Conservation (phyloP, 257 asterid species). For the Salvia splendens region DNA sequence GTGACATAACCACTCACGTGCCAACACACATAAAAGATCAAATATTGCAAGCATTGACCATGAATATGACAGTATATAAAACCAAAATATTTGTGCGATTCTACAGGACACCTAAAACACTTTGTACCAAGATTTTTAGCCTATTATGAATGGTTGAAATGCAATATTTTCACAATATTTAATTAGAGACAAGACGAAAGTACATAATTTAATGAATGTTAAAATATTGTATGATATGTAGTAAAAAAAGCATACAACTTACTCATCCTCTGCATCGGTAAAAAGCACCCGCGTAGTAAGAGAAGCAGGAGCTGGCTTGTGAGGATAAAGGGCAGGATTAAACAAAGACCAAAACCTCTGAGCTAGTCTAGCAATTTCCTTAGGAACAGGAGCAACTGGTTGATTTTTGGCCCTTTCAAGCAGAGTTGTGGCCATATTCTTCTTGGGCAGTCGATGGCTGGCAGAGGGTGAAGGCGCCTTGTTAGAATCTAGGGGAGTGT, state of each 20-base stretch:
- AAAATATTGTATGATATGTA: slow-evolving; percentile 25
- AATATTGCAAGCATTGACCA: slow-evolving; percentile 14
- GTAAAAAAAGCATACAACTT: slow-evolving; percentile 65
- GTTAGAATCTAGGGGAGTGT: slow-evolving; percentile 41
- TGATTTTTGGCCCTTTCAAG: slow-evolving; percentile 80
- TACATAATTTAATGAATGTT: slow-evolving; percentile 20
- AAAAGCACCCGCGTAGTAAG: slow-evolving; percentile 86
- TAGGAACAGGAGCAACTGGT: slow-evolving; percentile 80
- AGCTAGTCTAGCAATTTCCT: slow-evolving; percentile 78
- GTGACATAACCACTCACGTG: background rate
- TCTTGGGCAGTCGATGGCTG: slow-evolving; percentile 51
- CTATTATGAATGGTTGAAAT: slow-evolving; percentile 17
- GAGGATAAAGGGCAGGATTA: slow-evolving; percentile 90
- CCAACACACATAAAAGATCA: background rate
- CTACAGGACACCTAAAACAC: slow-evolving; percentile 9
- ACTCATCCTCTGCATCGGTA: slow-evolving; percentile 97
- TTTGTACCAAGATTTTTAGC: slow-evolving; percentile 4
- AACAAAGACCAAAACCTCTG: slow-evolving; percentile 79
- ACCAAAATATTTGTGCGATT: background rate
- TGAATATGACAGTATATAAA: slow-evolving; percentile 20
- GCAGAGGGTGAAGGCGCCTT: slow-evolving; percentile 41
- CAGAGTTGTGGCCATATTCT: slow-evolving; percentile 81
- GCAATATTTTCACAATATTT: slow-evolving; percentile 22
- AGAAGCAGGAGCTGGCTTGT: slow-evolving; percentile 82
- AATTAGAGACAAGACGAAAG: background rate